A percentile compares a stretch with the other conserved stretches of the same genome.
Conservation (phyloP, 208 protist genomes). For the Dictyostelium gargantuum region DNA sequence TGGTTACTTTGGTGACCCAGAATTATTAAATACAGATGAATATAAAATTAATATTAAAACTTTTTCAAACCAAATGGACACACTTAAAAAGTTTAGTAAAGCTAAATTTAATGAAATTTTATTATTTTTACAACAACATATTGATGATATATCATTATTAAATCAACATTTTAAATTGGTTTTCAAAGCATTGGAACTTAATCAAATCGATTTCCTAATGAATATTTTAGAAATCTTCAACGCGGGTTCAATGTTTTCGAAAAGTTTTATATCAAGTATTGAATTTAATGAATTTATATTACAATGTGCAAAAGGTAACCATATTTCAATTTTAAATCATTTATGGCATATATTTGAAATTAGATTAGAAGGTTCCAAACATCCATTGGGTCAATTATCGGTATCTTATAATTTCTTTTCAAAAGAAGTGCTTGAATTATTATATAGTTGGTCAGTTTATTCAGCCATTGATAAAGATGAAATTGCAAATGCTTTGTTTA, state of each 20-base stretch:
- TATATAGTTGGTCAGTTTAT: not conserved
- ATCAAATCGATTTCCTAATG: conserved; percentile 2
- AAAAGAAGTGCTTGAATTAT: not conserved
- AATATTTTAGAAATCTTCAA: too few species aligned
- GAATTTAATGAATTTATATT: not conserved
- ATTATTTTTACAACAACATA: too few species aligned
- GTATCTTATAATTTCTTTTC: not conserved
- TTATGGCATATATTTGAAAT: too few species aligned
- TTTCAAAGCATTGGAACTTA: not conserved
- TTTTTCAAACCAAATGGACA: not conserved
- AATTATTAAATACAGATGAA: not conserved
- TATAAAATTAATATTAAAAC: too few species aligned
- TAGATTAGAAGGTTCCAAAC: too few species aligned
- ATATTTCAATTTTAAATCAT: too few species aligned
- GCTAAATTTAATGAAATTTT: not conserved
- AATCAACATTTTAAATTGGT: not conserved
- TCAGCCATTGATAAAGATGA: not conserved
- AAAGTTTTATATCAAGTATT: too few species aligned
- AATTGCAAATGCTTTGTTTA: not conserved
- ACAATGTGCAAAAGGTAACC: not conserved
- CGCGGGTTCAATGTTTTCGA: too few species aligned
- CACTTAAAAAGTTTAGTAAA: not conserved
- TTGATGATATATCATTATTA: too few species aligned
- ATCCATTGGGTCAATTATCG: not conserved
- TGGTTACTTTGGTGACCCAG: not conserved